Evolutionary conservation across 768 basidiomycete species (phyloP), one percentile per base, ranked within the genome.

Genomic region (Lenzites betulinus): DNA sequence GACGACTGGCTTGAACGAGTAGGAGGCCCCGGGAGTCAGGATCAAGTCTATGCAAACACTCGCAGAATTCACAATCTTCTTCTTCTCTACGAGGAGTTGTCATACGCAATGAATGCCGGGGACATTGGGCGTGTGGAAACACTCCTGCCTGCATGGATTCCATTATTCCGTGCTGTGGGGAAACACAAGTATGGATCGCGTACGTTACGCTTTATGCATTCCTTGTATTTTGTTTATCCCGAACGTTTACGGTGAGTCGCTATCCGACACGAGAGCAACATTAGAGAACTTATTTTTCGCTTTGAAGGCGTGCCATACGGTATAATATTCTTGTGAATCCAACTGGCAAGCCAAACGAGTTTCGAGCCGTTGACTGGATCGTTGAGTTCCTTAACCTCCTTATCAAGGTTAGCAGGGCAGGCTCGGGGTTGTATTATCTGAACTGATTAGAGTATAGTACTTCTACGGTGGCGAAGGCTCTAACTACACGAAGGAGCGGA

Each of bases 341-440:
- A 0, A 77, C 70, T 0, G 77, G 78, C 0, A 67, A 70, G 30
- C 49, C 57, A 8, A 65, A 68, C 2, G 58, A 62, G 0, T 81
- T 73, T 35, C 62, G 70, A 1, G 72, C 67, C 0, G 64, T 78
- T 1, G 79, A 80, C 50, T 81, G 78, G 78, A 53, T 73, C 9
- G 65, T 77, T 1, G 78, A 82, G 58, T 66, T 74, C 2, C 74
- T 79, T 26, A 81, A 81, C 57, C 69, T 79, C 1, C 78, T 73
- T n/a, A 78, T 70, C 6, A 81, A 80, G 67, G 78, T 77, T 18
- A 59, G 69, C 26, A 20, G 12, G 5, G 18, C 7, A 18, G n/a
- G n/a, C n/a, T 36, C 22, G 41, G 15, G n/a, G n/a, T 16, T 16
- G 9, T 15, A 20, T 39, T 46, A 76, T 74, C 55, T 67, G 0